A percentile compares a stretch with the other conserved stretches of the same genome.
Evolutionary conservation across 2,329 filamentous ascomycete genomes (phyloP).

Genomic region (Knoxdaviesia proteae): DNA sequence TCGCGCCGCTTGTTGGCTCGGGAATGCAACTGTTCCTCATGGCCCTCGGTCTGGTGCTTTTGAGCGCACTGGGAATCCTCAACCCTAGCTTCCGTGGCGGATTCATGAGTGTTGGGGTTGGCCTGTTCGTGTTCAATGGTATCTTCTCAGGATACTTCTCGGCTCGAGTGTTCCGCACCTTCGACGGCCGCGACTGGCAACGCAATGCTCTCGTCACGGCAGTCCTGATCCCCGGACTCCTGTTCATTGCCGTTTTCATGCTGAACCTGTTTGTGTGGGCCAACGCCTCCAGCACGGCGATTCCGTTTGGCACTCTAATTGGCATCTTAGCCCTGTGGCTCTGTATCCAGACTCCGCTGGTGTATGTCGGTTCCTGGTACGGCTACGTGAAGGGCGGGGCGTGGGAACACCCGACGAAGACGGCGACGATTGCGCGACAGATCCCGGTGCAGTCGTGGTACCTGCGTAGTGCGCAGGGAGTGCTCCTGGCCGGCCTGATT

Average conservation of each 20-base stretch:
- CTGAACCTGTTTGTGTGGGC: constrained; percentile 82
- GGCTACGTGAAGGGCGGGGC: constrained; percentile 45
- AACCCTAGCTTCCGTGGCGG: constrained; percentile 82
- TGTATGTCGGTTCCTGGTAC: constrained; percentile 61
- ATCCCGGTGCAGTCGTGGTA: constrained; percentile 63
- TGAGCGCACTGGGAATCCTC: constrained; percentile 57
- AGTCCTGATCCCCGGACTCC: constrained; percentile 55
- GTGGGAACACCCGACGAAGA: constrained; percentile 71
- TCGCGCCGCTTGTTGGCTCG: constrained; percentile 66
- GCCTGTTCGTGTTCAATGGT: constrained; percentile 66
- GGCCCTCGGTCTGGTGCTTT: constrained; percentile 46
- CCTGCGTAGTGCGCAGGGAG: constrained; percentile 36
- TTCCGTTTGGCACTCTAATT: constrained; percentile 62
- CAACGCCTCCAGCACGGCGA: constrained; percentile 69
- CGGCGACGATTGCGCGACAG: constrained; percentile 48
- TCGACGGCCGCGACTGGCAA: constrained; percentile 53
- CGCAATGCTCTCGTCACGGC: constrained; percentile 64
- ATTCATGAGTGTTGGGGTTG: constrained; percentile 66
- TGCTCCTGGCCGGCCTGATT: constrained; percentile 54
- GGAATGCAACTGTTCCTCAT: constrained; percentile 77
- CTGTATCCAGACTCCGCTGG: constrained; percentile 66
- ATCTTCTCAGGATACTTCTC: constrained; percentile 78
- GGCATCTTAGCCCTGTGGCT: constrained; percentile 61
- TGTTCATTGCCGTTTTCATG: constrained; percentile 56
- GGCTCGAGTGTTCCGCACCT: constrained; percentile 62